Evolutionary conservation across 768 basidiomycete species (phyloP).

Genomic region (Strobilomyces dryophilus): DNA sequence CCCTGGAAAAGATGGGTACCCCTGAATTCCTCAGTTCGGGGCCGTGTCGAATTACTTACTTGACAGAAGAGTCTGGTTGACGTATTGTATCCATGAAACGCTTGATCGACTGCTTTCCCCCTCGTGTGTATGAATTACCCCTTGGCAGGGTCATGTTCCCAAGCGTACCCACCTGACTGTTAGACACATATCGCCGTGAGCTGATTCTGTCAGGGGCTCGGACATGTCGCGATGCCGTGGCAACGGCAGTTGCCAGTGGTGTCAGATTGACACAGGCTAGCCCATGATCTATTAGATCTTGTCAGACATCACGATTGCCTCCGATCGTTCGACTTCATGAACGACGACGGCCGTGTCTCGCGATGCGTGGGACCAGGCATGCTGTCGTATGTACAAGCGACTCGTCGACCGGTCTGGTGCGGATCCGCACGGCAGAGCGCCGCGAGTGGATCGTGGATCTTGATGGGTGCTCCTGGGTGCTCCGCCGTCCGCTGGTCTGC

Average conservation of each 20-base stretch:
- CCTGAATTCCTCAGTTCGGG: background rate
- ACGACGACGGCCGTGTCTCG: no score
- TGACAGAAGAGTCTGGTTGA: background rate
- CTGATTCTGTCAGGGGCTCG: background rate
- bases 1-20: constrained; percentile 40
- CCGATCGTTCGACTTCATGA: no score
- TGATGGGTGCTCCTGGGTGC: no score
- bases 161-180: background rate
- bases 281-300: background rate
- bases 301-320: background rate
- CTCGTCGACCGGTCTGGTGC: no score
- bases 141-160: background rate
- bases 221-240: background rate
- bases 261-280: background rate
- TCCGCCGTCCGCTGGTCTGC: no score
- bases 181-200: background rate
- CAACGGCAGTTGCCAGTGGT: background rate
- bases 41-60: background rate
- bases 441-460: no score
- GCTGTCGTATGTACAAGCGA: no score
- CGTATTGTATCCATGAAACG: background rate
- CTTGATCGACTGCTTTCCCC: background rate
- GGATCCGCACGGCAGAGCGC: no score
- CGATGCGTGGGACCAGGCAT: no score
- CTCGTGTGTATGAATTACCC: background rate